Percentiles rank a stretch among this genome's conserved stretches.
Evolutionary conservation across 495 filamentous ascomycete genomes (phyloP).

Genomic region (Penicillium herquei): DNA sequence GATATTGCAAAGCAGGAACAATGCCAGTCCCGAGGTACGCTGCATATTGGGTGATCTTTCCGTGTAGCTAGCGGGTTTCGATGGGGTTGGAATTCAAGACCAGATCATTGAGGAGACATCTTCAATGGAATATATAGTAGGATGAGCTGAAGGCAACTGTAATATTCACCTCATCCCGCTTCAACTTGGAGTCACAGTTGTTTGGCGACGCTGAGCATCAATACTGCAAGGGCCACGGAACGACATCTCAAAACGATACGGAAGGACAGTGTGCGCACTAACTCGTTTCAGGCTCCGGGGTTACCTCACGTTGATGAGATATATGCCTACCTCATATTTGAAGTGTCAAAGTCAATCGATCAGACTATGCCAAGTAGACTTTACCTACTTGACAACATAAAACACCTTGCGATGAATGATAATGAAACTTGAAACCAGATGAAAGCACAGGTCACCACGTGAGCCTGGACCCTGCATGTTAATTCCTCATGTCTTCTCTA

Average conservation of each 20-base stretch:
- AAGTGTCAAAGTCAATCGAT: no score
- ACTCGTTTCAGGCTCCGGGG: background rate
- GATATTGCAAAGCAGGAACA: background rate
- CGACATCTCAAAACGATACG: constrained; percentile 14
- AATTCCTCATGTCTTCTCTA: no score
- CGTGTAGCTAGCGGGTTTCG: no score
- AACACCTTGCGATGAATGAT: no score
- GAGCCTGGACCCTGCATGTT: no score
- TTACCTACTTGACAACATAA: no score
- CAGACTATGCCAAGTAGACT: no score
- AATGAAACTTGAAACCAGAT: no score
- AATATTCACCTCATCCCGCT: background rate
- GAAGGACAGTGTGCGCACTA: constrained; percentile 5
- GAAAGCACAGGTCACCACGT: no score
- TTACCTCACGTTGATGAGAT: no score
- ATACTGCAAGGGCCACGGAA: constrained; percentile 9
- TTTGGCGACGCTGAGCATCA: background rate
- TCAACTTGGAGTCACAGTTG: no score
- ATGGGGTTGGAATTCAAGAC: background rate
- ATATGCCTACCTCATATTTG: no score
- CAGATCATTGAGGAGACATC: background rate
- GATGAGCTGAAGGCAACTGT: background rate
- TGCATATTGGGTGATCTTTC: background rate
- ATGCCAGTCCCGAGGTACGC: background rate
- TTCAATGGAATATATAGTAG: background rate